Conservation (phyloP, 768 basidiomycete species). For the Termitomyces sp. region DNA sequence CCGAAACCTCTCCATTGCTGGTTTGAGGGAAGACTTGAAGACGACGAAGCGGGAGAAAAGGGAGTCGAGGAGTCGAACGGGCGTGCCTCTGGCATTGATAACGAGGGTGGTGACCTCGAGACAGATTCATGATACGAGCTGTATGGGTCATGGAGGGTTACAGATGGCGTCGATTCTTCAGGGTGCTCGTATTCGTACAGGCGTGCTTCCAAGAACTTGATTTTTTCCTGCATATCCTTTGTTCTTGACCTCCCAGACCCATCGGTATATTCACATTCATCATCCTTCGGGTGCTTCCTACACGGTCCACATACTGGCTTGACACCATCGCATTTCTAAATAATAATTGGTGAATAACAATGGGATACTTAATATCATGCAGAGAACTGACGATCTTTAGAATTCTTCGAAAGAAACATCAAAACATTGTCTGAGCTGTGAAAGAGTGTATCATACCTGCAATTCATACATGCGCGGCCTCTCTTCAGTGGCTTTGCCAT, state of each 20-base stretch:
- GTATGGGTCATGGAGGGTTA: slow-evolving; percentile 53
- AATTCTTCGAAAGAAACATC: slow-evolving; percentile 28
- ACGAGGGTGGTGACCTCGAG: slow-evolving; percentile 29
- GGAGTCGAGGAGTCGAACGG: slow-evolving; percentile 31
- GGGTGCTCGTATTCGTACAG: slow-evolving; percentile 57
- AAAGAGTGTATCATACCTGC: slow-evolving; percentile 34
- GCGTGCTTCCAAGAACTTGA: slow-evolving; percentile 52
- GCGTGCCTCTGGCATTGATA: slow-evolving; percentile 28
- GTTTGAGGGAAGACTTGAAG: slow-evolving; percentile 46
- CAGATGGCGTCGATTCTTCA: slow-evolving; percentile 39
- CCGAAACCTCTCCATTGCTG: slow-evolving; percentile 37
- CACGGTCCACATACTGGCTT: slow-evolving; percentile 68
- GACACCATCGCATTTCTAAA: slow-evolving; percentile 65
- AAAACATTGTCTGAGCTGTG: background rate
- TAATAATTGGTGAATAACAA: slow-evolving; percentile 4
- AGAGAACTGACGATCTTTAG: slow-evolving; percentile 44
- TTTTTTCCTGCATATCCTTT: slow-evolving; percentile 56
- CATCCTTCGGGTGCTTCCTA: slow-evolving; percentile 51
- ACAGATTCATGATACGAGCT: slow-evolving; percentile 24
- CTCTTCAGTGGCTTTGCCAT: slow-evolving; percentile 44
- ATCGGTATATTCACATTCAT: slow-evolving; percentile 72
- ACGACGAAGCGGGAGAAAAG: slow-evolving; percentile 41
- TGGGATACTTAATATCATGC: slow-evolving; percentile 1
- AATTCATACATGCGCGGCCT: slow-evolving; percentile 54
- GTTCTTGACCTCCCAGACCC: slow-evolving; percentile 58